Base-by-base conservation (phyloP, 164 flowering plant genomes). In the Liriodendron chinense region DNA sequence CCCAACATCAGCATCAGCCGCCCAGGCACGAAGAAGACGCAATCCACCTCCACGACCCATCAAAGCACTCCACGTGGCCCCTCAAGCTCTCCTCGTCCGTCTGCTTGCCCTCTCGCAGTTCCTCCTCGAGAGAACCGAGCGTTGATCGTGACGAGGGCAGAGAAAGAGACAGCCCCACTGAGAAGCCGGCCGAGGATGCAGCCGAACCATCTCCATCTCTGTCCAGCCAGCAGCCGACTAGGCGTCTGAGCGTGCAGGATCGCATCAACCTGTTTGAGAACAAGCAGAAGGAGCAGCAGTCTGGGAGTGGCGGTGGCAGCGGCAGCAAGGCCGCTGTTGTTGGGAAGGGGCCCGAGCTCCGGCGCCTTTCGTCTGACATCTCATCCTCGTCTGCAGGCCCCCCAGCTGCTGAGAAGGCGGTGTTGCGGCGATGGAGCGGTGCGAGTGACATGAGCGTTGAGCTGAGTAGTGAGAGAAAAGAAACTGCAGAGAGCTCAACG, bases 191-290 rank as follows among this genome's bases (percentile, higher is more conserved):
- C 24, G 79, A 81, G 49, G 77, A 75, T 48, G 71, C 14, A 74
- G 64, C 74, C 1, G 87, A 81, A 21, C 71, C 75, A 14, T 43
- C 78, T 21, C 57, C 43, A 5, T 10, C 67, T 9, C 67, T 69
- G 77, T 65, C 82, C 12, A 50, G 79, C 12, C 71, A 84, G 47
- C 98, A 81, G 74, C 89, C 87, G 0, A 65, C 87, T 0, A 86
- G 97, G 83, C 85, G 97, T 77, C 91, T 95, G 25, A 95, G 99
- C 69, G 99, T 95, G 70, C 99, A 95, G 82, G 99, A 95, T 72
- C 85, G 99, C 21, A 93, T 95, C 72, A 93, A 82, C 72, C 72
- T 95, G 75, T 95, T 95, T 82, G 99, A 95, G 86, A 95, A 82
- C 81, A 95, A 93, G 73, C 97, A 92, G 82, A 90, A 93, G 81